Evolutionary conservation across 768 basidiomycete species (phyloP), one percentile per base, ranked within the genome.

Genomic region (Gloeophyllum trabeum): DNA sequence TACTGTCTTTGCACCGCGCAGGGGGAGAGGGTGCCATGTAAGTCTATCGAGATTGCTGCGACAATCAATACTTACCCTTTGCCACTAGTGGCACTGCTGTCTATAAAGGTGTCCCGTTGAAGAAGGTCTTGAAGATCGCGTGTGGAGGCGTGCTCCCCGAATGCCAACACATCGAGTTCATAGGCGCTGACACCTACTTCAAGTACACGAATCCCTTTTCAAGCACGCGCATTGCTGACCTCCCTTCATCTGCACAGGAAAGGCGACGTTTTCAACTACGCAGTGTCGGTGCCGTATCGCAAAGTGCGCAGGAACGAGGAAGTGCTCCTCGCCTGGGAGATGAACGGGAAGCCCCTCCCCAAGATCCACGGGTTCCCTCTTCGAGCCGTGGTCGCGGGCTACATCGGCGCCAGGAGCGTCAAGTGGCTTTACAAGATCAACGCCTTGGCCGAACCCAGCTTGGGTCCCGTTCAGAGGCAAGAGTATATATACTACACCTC

Each of bases 161-260:
- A 28, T 69, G 65, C 40, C 47, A 67, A 48, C 72, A 75, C 50
- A 58, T 75, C 48, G 73, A 76, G 51, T 70, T 75, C 52, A 66
- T 75, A 45, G 73, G 73, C 19, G 73, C 71, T 4, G 73, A 76
- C 46, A 75, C 73, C 1, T 75, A 74, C 52, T 73, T 73, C 61
- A 71, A 71, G 72, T 69, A 28, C 28, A 60, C 36, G 13, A 36
- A 4, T 41, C 14, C 37, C 1, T 23, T 12, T 32, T n/a, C 19
- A 5, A 22, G 10, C 10, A 42, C 24, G 10, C 35, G 20, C 19
- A 18, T 7, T 34, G 21, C 2, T 21, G 20, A 4, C 19, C 5
- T 39, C 26, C 39, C 12, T 6, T 14, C 5, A 6, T 43, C 32
- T 26, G 34, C 6, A 24, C 48, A 65, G 61, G 48, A 65, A 66